Percentiles rank a stretch among this genome's conserved stretches.
phyloP scores from a whole-genome alignment of 2,329 filamentous ascomycete genomes.

The Alternaria consortialis region DNA sequence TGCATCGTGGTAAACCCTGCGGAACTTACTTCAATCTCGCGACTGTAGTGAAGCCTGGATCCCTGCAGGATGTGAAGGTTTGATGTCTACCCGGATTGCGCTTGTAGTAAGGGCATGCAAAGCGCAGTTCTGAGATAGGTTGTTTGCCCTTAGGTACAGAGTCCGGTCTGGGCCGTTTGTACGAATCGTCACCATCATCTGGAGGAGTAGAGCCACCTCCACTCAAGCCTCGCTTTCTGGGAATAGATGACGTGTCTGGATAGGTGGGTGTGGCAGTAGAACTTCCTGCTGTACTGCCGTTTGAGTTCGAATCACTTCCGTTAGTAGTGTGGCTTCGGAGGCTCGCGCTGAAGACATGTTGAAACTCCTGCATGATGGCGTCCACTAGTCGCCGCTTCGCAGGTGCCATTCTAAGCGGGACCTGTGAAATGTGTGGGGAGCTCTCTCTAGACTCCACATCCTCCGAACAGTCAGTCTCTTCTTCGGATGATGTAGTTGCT shows the following conservation, averaged over 20 bases:
- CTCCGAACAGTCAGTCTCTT: not conserved
- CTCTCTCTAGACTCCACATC: not conserved
- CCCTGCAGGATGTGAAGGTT: not conserved
- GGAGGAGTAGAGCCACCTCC: not conserved
- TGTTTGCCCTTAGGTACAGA: not conserved
- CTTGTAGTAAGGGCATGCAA: not conserved
- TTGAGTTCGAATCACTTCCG: not conserved
- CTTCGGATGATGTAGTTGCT: not conserved
- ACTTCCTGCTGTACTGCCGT: accelerated
- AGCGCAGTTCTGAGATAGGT: not conserved
- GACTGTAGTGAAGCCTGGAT: not conserved
- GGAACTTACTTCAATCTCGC: not conserved
- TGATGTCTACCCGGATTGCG: not conserved
- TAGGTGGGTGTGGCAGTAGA: not conserved
- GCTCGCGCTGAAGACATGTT: not conserved
- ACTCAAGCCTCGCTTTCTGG: not conserved
- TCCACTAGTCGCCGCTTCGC: not conserved
- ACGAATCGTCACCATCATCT: not conserved
- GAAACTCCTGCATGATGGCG: not conserved
- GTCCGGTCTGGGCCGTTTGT: not conserved
- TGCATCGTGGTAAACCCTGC: not conserved
- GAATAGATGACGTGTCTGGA: not conserved
- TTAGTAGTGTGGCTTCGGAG: not conserved
- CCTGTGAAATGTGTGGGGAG: not conserved
- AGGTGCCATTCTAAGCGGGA: accelerated